Base-by-base conservation (phyloP, 2,329 filamentous ascomycete genomes). In the Nemania abortiva region DNA sequence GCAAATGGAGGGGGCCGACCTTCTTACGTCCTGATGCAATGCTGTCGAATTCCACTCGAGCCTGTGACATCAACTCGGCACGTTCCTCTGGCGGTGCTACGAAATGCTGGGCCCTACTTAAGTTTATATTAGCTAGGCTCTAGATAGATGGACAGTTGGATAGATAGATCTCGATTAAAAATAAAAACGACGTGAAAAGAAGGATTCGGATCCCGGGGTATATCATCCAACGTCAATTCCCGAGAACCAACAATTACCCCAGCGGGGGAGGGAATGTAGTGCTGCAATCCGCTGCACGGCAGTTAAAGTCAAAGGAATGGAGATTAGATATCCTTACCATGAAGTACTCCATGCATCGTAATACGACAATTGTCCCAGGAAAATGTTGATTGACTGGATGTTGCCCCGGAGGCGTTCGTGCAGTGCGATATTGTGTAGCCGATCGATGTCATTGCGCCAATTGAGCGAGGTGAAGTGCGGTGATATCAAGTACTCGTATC, bases 381-480 rank as follows among this genome's bases (percentile, higher is more conserved):
- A 84, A 73, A 86, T 80, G 66, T 81, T 82, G 68, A 86, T 75
- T 22, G 81, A 79, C 31, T 79, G 78, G 74, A 87, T 82, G 66
- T 78, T 79, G 52, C 74, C 74, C 59, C 81, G 80, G 37, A 85
- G 80, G 6, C 80, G 81, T 47, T 81, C 79, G 69, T 84, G 79
- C 61, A 76, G 75, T 18, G 84, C 82, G 65, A 87, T 84, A 57
- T 77, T 77, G 65, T 82, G 79, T 22, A 87, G 79, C 18, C 83
- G 80, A 53, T 79, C 77, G 50, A 84, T 79, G 70, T 86, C 84
- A 72, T 84, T 78, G 61, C 81, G 80, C 81, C 83, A 85, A 59
- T 81, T 80, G 54, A 85, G 75, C 20, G 80, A 80, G 27, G 76
- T 79, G 74, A 87, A 85, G 62, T 77, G 71, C 2, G 81, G 72